These are phyloP conservation scores for Xylariaceae sp. DNA, from an alignment of 2,329 filamentous ascomycete species.

Conservation along the genomic window DNA sequence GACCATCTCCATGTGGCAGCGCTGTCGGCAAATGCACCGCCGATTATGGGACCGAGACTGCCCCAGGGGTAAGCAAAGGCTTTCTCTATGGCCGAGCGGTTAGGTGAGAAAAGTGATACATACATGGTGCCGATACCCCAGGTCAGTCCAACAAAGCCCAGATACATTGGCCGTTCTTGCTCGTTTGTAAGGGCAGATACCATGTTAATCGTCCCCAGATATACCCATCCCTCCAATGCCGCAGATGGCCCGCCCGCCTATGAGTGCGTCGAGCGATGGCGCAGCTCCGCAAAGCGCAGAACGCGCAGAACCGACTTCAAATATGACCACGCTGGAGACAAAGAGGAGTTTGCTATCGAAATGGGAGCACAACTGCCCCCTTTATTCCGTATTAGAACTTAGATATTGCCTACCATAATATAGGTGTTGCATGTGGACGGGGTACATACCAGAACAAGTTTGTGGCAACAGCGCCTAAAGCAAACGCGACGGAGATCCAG, in stretches of 20 bases:
- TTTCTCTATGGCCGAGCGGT: neutral
- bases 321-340: neutral
- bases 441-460: conserved; percentile 23
- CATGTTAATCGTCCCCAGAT: neutral
- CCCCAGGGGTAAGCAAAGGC: neutral
- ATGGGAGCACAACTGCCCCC: neutral
- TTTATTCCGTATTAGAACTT: neutral
- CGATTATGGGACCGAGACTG: conserved; percentile 43
- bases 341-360: neutral
- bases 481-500: conserved; percentile 41
- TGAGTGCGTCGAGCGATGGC: neutral
- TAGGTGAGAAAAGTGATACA: neutral
- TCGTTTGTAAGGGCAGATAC: neutral
- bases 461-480: conserved; percentile 32
- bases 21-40: conserved; percentile 43
- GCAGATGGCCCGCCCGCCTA: neutral
- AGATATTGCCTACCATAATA: neutral
- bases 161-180: neutral
- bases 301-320: neutral
- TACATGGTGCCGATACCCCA: neutral
- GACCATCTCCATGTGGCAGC: conserved; percentile 43
- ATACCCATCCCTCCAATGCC: neutral
- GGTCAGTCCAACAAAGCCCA: neutral
- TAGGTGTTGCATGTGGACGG: neutral
- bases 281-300: neutral